Conservation (phyloP, 1,284 basidiomycete species). For the Caloboletus inedulis region DNA sequence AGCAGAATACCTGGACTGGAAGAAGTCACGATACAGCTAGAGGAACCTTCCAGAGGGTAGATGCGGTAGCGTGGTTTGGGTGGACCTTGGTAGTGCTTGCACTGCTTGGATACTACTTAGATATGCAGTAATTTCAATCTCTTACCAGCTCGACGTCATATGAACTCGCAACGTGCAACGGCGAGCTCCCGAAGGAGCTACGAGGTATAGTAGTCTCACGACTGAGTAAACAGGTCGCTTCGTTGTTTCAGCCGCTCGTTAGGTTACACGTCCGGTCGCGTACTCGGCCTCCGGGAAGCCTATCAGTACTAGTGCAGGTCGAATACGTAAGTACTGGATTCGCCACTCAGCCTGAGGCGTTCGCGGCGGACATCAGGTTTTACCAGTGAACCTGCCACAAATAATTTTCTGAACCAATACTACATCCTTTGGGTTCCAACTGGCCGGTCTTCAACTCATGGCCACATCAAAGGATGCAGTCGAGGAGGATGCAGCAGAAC, state of each 20-base stretch:
- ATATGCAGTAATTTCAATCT: slow-evolving; percentile 21
- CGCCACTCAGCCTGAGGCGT: neutral
- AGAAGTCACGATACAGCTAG: slow-evolving; percentile 86
- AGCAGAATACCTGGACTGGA: slow-evolving; percentile 74
- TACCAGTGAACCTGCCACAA: neutral
- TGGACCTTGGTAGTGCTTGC: slow-evolving; percentile 12
- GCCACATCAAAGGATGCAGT: slow-evolving; percentile 12
- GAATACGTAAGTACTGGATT: neutral
- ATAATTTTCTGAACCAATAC: neutral
- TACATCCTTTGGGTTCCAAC: neutral
- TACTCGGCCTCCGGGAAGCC: too few species aligned
- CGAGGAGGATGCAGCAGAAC: slow-evolving; percentile 29
- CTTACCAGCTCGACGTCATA: neutral
- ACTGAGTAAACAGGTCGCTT: neutral
- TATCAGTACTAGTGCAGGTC: neutral
- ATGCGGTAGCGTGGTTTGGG: neutral
- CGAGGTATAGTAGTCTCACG: neutral
- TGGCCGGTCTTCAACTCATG: slow-evolving; percentile 12
- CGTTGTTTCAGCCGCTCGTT: too few species aligned
- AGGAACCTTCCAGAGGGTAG: slow-evolving; percentile 30
- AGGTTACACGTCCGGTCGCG: neutral
- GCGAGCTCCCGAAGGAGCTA: neutral
- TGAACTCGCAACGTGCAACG: neutral
- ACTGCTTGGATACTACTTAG: slow-evolving; percentile 12
- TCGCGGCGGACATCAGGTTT: neutral